Evolutionary conservation across 2,329 filamentous ascomycete genomes (phyloP), one percentile per base, ranked within the genome.

Genomic region (Calonectria honghensis): DNA sequence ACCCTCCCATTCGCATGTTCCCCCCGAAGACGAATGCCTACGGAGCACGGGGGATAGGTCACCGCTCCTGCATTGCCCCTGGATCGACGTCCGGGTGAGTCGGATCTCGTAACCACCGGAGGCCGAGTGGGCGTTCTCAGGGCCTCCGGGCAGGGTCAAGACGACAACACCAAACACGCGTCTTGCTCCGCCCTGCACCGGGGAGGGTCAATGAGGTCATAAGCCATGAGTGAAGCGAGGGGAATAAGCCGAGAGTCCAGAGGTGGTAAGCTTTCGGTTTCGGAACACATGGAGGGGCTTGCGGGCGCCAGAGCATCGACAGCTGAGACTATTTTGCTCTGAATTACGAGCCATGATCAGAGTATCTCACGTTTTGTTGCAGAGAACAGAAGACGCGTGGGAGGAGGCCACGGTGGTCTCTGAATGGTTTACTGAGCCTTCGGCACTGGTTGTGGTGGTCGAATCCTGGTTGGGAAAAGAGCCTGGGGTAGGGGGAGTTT

Each of bases 121-220:
- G 45, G 45, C 68, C 54, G 37, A 68, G 39, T 57, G 66, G 51
- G 13, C 41, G 14, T 16, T 24, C 18, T 37, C 24, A 31, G 54
- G 27, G 9, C 6, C 11, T 2, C 5, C 18, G 13, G 13, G 52
- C n/a, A 37, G 39, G 51, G 57, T 59, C 29, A 39, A 32, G 48
- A 31, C 39, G 52, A 54, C 45, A 51, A 68, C 52, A 48, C 68
- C 51, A 61, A 64, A 57, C 59, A 64, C 32, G 27, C 50, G n/a
- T 61, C 51, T 59, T 57, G 31, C 39, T 59, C 32, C 57, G 63
- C 37, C 57, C 29, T 39, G 54, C 35, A 64, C 54, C 24, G 57
- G 63, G 48, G 66, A 61, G 63, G 57, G 59, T 63, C 68, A 59
- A 75, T 71, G 69, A 79, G 68, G 69, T 68, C 73, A 68, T 74